These are phyloP conservation scores for Fusarium proliferatum DNA, from an alignment of 2,329 filamentous ascomycete genomes.

Conservation along the genomic window DNA sequence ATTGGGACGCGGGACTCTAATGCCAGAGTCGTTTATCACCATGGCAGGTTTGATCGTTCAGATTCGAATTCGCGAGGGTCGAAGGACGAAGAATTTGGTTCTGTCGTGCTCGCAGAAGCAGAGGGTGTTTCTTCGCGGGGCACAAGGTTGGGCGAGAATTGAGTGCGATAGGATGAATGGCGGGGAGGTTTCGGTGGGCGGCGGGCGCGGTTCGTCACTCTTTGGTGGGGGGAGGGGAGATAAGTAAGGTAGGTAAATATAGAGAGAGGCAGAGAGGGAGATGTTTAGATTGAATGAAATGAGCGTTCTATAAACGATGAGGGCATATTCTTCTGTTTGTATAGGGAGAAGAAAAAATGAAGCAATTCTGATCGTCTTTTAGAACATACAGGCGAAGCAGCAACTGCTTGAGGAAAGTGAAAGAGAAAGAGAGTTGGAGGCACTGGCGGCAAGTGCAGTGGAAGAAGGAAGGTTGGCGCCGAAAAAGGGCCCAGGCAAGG, in stretches of 20 bases:
- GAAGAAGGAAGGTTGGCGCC: conserved; percentile 39
- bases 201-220: conserved; percentile 38
- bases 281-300: conserved; percentile 36
- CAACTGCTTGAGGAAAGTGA: conserved; percentile 41
- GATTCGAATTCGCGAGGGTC: conserved; percentile 17
- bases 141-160: conserved; percentile 39
- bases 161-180: conserved; percentile 38
- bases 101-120: conserved; percentile 22
- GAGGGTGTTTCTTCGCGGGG: conserved; percentile 40
- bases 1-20: conserved; percentile 51
- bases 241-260: conserved; percentile 5
- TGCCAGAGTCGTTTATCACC: conserved; percentile 55
- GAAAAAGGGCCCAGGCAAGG: conserved; percentile 37
- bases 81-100: conserved; percentile 2
- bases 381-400: conserved; percentile 44
- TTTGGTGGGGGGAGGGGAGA: conserved; percentile 40
- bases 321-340: conserved; percentile 44
- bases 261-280: not conserved
- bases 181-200: conserved; percentile 40
- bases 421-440: conserved; percentile 42
- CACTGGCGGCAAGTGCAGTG: conserved; percentile 32
- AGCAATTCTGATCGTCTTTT: conserved; percentile 47
- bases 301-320: conserved; percentile 44
- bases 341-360: conserved; percentile 37
- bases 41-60: conserved; percentile 44